These are phyloP conservation scores for Cutaneotrichosporon sp. DNA, from an alignment of 1,284 basidiomycete genomes.

Conservation along the genomic window DNA sequence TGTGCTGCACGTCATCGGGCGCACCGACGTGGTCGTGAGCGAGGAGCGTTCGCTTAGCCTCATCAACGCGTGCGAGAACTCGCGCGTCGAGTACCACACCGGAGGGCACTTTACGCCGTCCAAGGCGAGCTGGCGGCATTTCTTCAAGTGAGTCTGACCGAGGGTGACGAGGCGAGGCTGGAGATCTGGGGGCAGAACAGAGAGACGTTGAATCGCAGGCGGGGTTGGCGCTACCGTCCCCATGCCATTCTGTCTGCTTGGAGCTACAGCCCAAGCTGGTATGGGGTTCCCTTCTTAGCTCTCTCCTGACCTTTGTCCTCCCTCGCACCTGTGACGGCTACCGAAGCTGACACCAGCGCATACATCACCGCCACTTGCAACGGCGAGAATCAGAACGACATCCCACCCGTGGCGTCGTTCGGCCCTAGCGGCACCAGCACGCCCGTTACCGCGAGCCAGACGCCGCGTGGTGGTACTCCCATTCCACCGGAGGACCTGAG, in stretches of 20 bases:
- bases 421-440: slow-evolving; percentile 39
- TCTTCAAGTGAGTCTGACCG: slow-evolving; percentile 44
- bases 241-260: too few species aligned
- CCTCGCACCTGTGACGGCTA: not conserved
- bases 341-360: slow-evolving; percentile 32
- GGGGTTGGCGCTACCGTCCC: too few species aligned
- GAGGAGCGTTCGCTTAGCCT: slow-evolving; percentile 67
- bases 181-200: not conserved
- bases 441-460: slow-evolving; percentile 22
- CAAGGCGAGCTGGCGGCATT: slow-evolving; percentile 52
- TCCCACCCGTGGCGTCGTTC: slow-evolving; percentile 38
- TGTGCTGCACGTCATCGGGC: slow-evolving; percentile 76
- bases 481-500: slow-evolving; percentile 10
- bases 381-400: slow-evolving; percentile 46
- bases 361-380: slow-evolving; percentile 50
- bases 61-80: slow-evolving; percentile 59
- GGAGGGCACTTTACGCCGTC: slow-evolving; percentile 52
- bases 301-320: too few species aligned
- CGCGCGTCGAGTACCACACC: slow-evolving; percentile 52
- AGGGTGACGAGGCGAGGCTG: not conserved
- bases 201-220: not conserved
- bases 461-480: slow-evolving; percentile 14
- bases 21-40: slow-evolving; percentile 74
- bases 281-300: too few species aligned
- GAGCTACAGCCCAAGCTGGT: too few species aligned